Evolutionary conservation across 2,329 filamentous ascomycete species (phyloP).

Genomic region (Xylaria sp.): DNA sequence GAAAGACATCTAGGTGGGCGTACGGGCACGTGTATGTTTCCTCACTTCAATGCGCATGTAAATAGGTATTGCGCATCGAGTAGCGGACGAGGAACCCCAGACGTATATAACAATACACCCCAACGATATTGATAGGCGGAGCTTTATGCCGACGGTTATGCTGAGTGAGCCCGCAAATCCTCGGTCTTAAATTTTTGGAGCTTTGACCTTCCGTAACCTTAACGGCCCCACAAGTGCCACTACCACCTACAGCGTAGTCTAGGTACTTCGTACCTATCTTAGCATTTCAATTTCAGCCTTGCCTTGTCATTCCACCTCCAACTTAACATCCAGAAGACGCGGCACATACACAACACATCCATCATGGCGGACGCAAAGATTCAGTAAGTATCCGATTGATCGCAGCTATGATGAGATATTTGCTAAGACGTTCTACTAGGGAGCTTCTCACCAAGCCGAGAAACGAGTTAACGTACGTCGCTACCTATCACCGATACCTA

Average conservation of each 20-base stretch:
- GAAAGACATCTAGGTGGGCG: constrained; percentile 66
- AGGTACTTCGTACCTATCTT: too few relatives aligned
- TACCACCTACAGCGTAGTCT: not conserved
- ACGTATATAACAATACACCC: constrained; percentile 9
- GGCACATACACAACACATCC: constrained; percentile 10
- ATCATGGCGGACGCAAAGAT: constrained; percentile 65
- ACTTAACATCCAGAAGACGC: constrained; percentile 13
- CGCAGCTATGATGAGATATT: not conserved
- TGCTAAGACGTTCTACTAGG: constrained; percentile 56
- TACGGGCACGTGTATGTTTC: constrained; percentile 46
- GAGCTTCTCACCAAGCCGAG: constrained; percentile 90
- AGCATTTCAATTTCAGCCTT: constrained; percentile 36
- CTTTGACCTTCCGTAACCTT: constrained; percentile 14
- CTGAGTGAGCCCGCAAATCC: constrained; percentile 18
- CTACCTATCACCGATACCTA: constrained; percentile 20
- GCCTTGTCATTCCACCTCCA: constrained; percentile 31
- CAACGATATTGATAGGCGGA: constrained; percentile 22
- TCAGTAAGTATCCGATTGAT: constrained; percentile 62
- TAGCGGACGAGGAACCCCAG: constrained; percentile 11
- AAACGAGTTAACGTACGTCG: constrained; percentile 87
- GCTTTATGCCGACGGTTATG: constrained; percentile 18
- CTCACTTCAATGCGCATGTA: constrained; percentile 50
- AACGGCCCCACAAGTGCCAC: constrained; percentile 1
- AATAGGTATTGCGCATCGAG: constrained; percentile 50
- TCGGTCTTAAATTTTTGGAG: constrained; percentile 39